Evolutionary conservation across 148 eudicot genomes (phyloP), one percentile per base, ranked within the genome.

Genomic region (Camellia granthamiana): DNA sequence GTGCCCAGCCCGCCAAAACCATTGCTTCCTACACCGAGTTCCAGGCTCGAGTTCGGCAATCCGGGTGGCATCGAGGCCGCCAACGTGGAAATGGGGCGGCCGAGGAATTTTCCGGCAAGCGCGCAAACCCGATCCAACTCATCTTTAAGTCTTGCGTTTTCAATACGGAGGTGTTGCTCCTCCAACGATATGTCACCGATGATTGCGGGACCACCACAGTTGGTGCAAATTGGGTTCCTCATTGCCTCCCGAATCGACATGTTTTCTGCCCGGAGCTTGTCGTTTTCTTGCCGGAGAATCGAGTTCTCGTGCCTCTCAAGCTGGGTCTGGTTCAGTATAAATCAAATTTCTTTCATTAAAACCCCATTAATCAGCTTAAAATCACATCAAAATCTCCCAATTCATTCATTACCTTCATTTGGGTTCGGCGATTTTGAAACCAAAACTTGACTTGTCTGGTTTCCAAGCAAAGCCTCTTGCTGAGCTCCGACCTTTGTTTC

Each of bases 341-440:
- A 65, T 9, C 74, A 82, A 77, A 30, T 15, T 16, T 78, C 14
- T 15, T 42, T 14, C 10, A 59, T 55, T 30, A 30, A 30, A 30
- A 56, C 8, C 14, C 46, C n/a, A 81, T 23, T 13, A 58, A 11
- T 7, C 60, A 84, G 44, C 4, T 43, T 19, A 18, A n/a, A 18
- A 67, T 49, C 6, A 56, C 14, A 21, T 5, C 18, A 73, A 18
- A 30, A 14, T 19, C 14, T 3, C 7, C 19, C 8, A 61, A 58
- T 43, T 42, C 2, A 75, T 59, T 10, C 21, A 44, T 42, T 82
- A 93, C 98, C 96, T 95, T 95, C 98, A 93, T 95, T 52, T 95
- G 98, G 66, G 98, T 95, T 23, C 98, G 86, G 4, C 98, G 90
- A 86, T 95, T 95, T 81, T 95, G 98, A 72, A 95, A 95, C 98